Evolutionary conservation across 306 rosid species (phyloP).

Genomic region (Lablab purpureus): DNA sequence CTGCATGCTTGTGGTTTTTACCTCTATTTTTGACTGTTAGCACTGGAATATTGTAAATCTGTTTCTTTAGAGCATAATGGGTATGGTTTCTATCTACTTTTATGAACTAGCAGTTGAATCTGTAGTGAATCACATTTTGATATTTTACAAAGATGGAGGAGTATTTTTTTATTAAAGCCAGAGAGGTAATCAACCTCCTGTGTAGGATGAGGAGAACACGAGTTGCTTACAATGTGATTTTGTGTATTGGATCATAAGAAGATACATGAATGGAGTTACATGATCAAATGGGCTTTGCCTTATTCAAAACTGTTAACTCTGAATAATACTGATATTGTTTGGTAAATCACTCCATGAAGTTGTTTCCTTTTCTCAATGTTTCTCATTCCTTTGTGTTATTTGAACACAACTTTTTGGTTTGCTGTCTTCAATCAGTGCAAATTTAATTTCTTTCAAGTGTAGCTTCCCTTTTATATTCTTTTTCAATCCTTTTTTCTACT

Average conservation of each 20-base stretch:
- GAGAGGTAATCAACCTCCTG: not conserved
- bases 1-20: constrained; percentile 16
- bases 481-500: constrained; percentile 24
- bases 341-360: constrained; percentile 12
- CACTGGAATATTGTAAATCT: constrained; percentile 8
- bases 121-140: constrained; percentile 23
- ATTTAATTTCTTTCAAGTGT: constrained; percentile 42
- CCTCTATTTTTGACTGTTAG: not conserved
- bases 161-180: not conserved
- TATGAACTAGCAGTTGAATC: constrained; percentile 19
- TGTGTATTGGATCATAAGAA: constrained; percentile 17
- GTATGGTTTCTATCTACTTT: not conserved
- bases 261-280: constrained; percentile 16
- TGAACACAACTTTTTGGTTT: constrained; percentile 28
- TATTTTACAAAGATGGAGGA: constrained; percentile 16
- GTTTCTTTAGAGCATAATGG: not conserved
- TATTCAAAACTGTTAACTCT: constrained; percentile 14
- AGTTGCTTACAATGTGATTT: constrained; percentile 9
- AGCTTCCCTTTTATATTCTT: constrained; percentile 20
- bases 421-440: constrained; percentile 36
- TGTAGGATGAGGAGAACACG: not conserved
- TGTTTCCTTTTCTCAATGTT: constrained; percentile 34
- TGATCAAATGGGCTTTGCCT: not conserved
- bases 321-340: constrained; percentile 40
- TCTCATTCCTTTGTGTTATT: constrained; percentile 26